Conservation (phyloP, 805 yeast genomes). For the Geotrichum ghanense region DNA sequence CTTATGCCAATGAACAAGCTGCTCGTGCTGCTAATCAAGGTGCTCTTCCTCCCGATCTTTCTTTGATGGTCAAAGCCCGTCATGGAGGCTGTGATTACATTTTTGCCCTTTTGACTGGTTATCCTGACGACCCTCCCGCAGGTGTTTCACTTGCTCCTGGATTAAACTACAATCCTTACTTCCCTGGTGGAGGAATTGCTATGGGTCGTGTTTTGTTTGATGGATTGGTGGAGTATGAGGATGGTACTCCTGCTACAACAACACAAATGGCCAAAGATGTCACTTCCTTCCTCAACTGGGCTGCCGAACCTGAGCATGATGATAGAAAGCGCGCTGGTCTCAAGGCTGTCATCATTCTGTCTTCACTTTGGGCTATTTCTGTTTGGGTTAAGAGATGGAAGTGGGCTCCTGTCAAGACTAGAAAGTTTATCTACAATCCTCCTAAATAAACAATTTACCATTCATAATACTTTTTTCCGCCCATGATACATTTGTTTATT, state of each 20-base stretch:
- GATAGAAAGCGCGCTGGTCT: conserved; percentile 95
- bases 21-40: conserved; percentile 99
- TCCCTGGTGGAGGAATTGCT: conserved; percentile 99
- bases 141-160: conserved; percentile 92
- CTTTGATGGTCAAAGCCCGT: conserved; percentile 95
- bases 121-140: conserved; percentile 98
- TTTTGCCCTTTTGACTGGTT: conserved; percentile 90
- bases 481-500: too few species aligned
- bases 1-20: conserved; percentile 96
- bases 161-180: conserved; percentile 96
- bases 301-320: conserved; percentile 96
- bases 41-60: conserved; percentile 96
- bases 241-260: conserved; percentile 97
- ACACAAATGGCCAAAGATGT: conserved; percentile 99
- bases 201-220: conserved; percentile 98
- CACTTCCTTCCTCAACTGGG: conserved; percentile 92
- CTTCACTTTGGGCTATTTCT: conserved; percentile 69
- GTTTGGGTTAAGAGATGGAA: conserved; percentile 95
- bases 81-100: conserved; percentile 97
- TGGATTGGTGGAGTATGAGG: conserved; percentile 95
- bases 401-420: conserved; percentile 92
- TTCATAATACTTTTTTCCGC: too few species aligned
- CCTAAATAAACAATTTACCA: conserved; percentile 37
- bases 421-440: conserved; percentile 87
- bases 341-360: conserved; percentile 74